These are phyloP conservation scores for Solanum megistacrolobum DNA, from an alignment of 257 asterid species.

Conservation along the genomic window DNA sequence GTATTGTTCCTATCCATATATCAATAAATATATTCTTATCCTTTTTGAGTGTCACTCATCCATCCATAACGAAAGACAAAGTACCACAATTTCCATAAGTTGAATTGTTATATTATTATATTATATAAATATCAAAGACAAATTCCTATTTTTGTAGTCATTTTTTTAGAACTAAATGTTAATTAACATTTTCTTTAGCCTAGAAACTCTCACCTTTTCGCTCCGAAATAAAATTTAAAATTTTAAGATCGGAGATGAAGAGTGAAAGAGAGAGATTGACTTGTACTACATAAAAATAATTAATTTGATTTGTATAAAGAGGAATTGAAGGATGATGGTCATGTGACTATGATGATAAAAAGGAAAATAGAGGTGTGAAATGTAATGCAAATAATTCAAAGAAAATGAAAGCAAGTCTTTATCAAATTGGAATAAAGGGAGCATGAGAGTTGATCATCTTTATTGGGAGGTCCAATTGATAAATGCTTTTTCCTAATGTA, in stretches of 20 bases:
- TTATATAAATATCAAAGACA: neutral
- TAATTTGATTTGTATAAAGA: neutral
- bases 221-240: neutral
- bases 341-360: neutral
- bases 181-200: neutral
- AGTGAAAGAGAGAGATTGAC: no score
- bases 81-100: neutral
- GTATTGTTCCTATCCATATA: neutral
- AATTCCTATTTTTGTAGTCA: neutral
- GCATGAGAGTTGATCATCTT: neutral
- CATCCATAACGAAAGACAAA: neutral
- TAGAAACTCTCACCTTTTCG: neutral
- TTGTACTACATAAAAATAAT: neutral
- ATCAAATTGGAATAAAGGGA: neutral
- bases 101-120: neutral
- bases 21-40: neutral
- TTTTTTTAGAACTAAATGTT: neutral
- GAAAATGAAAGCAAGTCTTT: conserved; percentile 1
- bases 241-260: neutral
- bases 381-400: neutral
- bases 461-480: neutral
- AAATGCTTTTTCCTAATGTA: conserved; percentile 9
- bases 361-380: neutral
- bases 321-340: neutral
- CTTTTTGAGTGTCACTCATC: neutral